These are phyloP conservation scores for Phialophora macrospora DNA, from an alignment of 2,329 filamentous ascomycete species.

Conservation along the genomic window DNA sequence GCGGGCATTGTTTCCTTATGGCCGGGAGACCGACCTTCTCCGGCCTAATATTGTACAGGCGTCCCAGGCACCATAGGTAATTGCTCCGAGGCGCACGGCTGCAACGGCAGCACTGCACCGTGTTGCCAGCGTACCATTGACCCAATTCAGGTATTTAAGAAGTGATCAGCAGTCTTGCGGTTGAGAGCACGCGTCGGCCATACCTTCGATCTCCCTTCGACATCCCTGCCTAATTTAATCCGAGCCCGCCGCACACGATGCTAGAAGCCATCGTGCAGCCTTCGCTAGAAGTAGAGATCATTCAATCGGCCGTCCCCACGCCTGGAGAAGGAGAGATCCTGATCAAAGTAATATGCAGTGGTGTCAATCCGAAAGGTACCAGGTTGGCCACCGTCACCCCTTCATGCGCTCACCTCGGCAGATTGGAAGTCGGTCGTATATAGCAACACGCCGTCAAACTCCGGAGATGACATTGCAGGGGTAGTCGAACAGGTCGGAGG, in stretches of 20 bases:
- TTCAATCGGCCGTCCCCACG: constrained; percentile 50
- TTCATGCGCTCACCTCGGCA: constrained; percentile 41
- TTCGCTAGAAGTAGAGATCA: constrained; percentile 21
- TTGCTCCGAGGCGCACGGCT: too few relatives aligned
- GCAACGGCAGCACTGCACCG: too few relatives aligned
- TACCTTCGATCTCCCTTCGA: background rate
- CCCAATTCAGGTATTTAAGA: background rate
- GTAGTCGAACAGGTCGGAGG: constrained; percentile 37
- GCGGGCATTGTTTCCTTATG: background rate
- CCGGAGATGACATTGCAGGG: constrained; percentile 42
- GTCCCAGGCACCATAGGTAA: background rate
- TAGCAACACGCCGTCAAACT: constrained; percentile 1
- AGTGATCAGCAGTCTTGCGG: background rate
- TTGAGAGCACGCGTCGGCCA: background rate
- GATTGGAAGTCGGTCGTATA: constrained; percentile 50
- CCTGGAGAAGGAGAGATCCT: constrained; percentile 48
- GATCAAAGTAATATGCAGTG: constrained; percentile 49
- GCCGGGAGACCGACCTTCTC: background rate
- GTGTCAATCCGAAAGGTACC: constrained; percentile 46
- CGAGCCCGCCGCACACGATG: constrained; percentile 2
- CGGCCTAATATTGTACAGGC: background rate
- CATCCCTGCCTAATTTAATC: background rate
- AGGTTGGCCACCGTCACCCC: background rate
- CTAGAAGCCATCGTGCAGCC: constrained; percentile 18
- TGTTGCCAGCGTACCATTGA: background rate